Conservation (phyloP, 2,329 filamentous ascomycete species). For the Xylariaceae sp. region DNA sequence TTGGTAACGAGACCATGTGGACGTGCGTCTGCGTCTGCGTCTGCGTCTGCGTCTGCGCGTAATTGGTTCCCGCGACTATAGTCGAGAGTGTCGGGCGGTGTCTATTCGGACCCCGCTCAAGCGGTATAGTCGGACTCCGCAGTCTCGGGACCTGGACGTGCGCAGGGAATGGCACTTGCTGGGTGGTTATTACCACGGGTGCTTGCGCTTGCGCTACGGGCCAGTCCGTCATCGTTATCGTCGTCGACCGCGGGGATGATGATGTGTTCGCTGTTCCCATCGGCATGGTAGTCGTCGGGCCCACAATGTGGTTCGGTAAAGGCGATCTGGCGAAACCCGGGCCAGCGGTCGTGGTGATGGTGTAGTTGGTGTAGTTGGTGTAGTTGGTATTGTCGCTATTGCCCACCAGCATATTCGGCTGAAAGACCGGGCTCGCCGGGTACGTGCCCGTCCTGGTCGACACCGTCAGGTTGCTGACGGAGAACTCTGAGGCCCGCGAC, state of each 20-base stretch:
- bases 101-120: slow-evolving; percentile 1
- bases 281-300: too few relatives aligned
- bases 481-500: slow-evolving; percentile 12
- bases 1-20: not conserved
- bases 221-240: slow-evolving; percentile 9
- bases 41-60: not conserved
- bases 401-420: slow-evolving; percentile 5
- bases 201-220: not conserved
- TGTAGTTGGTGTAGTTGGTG: too few relatives aligned
- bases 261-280: too few relatives aligned
- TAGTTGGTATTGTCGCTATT: not conserved
- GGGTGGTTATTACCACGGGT: not conserved
- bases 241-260: slow-evolving; percentile 11
- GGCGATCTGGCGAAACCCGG: too few relatives aligned
- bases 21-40: too few relatives aligned
- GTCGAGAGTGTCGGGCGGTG: slow-evolving; percentile 8
- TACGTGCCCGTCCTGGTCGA: slow-evolving; percentile 2
- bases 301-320: too few relatives aligned
- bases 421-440: slow-evolving; percentile 14
- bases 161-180: not conserved
- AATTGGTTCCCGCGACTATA: not conserved
- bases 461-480: not conserved
- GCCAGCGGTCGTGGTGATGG: too few relatives aligned
- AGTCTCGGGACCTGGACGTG: slow-evolving; percentile 16
- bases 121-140: slow-evolving; percentile 15